Evolutionary conservation across 179 eudicot genomes (phyloP), one percentile per base, ranked within the genome.

Genomic region (Beta macrorhiza): DNA sequence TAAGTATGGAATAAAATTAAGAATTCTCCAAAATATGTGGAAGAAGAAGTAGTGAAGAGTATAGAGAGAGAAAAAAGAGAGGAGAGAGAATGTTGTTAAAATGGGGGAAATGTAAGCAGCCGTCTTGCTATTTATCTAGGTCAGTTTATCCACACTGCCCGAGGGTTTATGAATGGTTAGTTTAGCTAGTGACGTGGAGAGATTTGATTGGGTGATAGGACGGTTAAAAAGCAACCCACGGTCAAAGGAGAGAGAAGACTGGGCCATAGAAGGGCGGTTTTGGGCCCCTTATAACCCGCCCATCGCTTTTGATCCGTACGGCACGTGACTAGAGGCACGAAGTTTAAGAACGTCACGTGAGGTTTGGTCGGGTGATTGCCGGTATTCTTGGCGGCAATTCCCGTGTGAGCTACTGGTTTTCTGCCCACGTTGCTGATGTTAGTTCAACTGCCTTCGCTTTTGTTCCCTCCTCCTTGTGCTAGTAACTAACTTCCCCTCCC

Each of bases 351-450:
- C n/a, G 82, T 61, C 84, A 86, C 82, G 88, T 81, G 88, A 69
- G 64, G 53, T 56, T 58, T 82, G 84, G 81, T 81, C 81, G 86
- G 84, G 59, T 42, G 44, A 42, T 63, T 78, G 88, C 84, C 79
- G 71, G 74, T 78, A 78, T 49, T 79, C 5, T 51, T 63, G 81
- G 77, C 79, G 84, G 83, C 86, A 83, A 74, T 56, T 68, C 74
- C 75, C 62, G 83, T 70, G 83, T 80, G 80, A 81, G 61, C 57
- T 65, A 44, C 53, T 79, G 44, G 57, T 75, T 85, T 82, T 45
- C 51, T 75, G 77, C 70, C 70, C 84, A 85, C 79, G 78, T 68
- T 78, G 20, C 29, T 81, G 62, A 7, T 49, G 51, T 78, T 78
- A 44, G 53, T 22, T 70, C 47, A 57, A 67, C 76, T 44, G 42